Percentiles rank a stretch among this genome's conserved stretches.
Conservation (phyloP, 2,329 filamentous ascomycete species). For the Hymenoscyphus repandus region DNA sequence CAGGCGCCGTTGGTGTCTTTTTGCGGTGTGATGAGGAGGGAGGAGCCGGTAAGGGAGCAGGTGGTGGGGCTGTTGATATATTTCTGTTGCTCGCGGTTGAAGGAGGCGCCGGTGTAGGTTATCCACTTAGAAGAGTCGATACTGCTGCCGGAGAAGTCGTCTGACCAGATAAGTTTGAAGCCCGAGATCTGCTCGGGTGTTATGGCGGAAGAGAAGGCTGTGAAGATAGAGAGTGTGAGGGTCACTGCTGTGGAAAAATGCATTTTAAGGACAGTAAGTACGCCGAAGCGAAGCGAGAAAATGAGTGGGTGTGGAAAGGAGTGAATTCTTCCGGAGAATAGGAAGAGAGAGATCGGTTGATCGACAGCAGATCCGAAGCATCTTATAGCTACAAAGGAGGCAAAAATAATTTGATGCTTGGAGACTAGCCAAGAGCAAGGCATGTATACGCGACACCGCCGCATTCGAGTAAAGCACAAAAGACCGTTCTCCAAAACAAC, state of each 20-base stretch:
- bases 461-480: too few species aligned
- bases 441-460: too few species aligned
- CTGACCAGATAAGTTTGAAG: slow-evolving; percentile 20
- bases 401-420: too few species aligned
- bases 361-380: too few species aligned
- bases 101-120: slow-evolving; percentile 10
- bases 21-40: slow-evolving; percentile 19
- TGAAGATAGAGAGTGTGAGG: slow-evolving; percentile 6
- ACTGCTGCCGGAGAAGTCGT: slow-evolving; percentile 12
- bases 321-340: too few species aligned
- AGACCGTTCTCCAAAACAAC: too few species aligned
- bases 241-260: neutral
- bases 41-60: slow-evolving; percentile 13
- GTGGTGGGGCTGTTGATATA: slow-evolving; percentile 14
- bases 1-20: slow-evolving; percentile 10
- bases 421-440: too few species aligned
- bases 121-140: slow-evolving; percentile 17
- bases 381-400: too few species aligned
- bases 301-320: too few species aligned
- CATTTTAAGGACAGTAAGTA: neutral
- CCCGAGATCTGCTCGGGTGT: slow-evolving; percentile 9
- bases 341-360: too few species aligned
- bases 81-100: slow-evolving; percentile 21
- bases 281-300: too few species aligned
- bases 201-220: slow-evolving; percentile 8